Conservation (phyloP, 345 rosid species). For the Eucalyptus brandiana region DNA sequence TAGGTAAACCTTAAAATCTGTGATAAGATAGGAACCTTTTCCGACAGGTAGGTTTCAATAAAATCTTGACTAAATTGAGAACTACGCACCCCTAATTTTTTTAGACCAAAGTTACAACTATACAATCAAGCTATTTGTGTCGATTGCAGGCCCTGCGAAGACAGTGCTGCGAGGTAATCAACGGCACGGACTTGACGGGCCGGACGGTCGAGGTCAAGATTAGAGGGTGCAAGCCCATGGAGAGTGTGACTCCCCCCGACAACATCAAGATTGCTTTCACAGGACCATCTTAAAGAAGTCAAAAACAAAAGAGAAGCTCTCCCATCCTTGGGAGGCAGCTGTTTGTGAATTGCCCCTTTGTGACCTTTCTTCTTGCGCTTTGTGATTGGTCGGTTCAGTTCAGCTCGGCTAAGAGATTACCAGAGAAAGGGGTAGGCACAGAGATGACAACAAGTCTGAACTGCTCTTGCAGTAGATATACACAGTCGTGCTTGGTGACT, state of each 20-base stretch:
- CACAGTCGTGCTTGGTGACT: not conserved
- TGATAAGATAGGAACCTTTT: not conserved
- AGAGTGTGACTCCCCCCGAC: slow-evolving; percentile 49
- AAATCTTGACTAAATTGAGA: no score
- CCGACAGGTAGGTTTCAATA: not conserved
- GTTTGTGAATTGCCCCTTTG: not conserved
- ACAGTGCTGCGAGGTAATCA: slow-evolving; percentile 50
- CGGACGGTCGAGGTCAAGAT: slow-evolving; percentile 31
- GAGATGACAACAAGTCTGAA: not conserved
- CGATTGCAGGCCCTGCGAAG: slow-evolving; percentile 69
- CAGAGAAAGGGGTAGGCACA: not conserved
- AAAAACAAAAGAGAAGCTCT: not conserved
- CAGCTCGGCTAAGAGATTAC: not conserved
- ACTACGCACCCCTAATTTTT: not conserved
- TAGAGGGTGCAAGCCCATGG: slow-evolving; percentile 42
- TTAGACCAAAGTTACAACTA: not conserved
- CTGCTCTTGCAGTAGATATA: not conserved
- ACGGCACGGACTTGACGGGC: slow-evolving; percentile 1
- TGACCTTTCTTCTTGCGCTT: not conserved
- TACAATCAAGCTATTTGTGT: not conserved
- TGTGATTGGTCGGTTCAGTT: not conserved
- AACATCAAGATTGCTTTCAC: not conserved
- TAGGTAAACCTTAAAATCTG: no score
- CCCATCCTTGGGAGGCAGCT: not conserved
- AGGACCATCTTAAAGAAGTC: not conserved